Evolutionary conservation across 2,329 filamentous ascomycete species (phyloP).

Genomic region (Bipolaris gigantea): DNA sequence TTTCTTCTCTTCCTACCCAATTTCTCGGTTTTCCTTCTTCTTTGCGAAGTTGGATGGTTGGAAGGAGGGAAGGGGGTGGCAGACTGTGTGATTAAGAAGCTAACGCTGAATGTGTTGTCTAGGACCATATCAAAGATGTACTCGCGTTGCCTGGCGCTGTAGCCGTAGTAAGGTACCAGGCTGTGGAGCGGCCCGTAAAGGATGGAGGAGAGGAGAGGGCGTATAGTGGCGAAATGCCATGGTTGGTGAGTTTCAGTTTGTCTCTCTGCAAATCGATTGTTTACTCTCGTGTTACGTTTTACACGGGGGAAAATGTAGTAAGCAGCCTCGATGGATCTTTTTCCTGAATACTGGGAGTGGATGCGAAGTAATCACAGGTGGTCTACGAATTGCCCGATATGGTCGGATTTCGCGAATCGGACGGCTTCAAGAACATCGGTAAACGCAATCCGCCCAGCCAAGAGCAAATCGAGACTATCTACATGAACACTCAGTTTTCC

Average conservation of each 20-base stretch:
- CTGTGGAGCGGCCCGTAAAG: slow-evolving; percentile 13
- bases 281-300: neutral
- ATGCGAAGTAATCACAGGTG: slow-evolving; percentile 5
- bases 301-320: too few relatives aligned
- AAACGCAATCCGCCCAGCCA: slow-evolving; percentile 24
- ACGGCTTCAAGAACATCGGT: slow-evolving; percentile 29
- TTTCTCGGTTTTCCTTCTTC: neutral
- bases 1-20: neutral
- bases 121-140: slow-evolving; percentile 26
- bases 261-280: neutral
- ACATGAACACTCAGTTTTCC: slow-evolving; percentile 32
- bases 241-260: slow-evolving; percentile 13
- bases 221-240: slow-evolving; percentile 18
- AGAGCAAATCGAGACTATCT: slow-evolving; percentile 25
- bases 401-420: slow-evolving; percentile 20
- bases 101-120: neutral
- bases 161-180: slow-evolving; percentile 30
- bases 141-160: slow-evolving; percentile 27
- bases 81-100: neutral
- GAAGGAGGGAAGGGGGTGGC: too few relatives aligned
- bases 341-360: too few relatives aligned
- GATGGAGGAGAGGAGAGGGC: neutral
- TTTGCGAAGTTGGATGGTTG: too few relatives aligned
- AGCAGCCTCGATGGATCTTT: too few relatives aligned
- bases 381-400: slow-evolving; percentile 35